A percentile compares a stretch with the other conserved stretches of the same genome.
Evolutionary conservation across 177 flowering plant species (phyloP).

Genomic region (Vitis hybrid): DNA sequence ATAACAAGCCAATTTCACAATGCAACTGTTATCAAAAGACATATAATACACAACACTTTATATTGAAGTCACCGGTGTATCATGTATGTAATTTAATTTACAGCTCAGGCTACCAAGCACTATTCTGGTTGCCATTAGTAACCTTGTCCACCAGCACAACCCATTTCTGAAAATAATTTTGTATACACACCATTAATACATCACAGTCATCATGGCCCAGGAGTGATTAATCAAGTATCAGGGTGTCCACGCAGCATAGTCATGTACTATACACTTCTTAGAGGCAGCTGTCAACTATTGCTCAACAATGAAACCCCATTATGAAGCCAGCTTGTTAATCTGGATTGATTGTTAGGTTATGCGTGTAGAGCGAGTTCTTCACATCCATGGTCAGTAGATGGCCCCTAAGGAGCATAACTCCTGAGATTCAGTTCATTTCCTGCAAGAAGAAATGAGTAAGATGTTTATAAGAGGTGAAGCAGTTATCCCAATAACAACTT

Average conservation of each 20-base stretch:
- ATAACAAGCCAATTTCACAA: too few relatives aligned
- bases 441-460: not conserved
- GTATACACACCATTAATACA: too few relatives aligned
- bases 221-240: not conserved
- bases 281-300: not conserved
- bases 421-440: constrained; percentile 19
- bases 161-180: not conserved
- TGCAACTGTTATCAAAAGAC: too few relatives aligned
- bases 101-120: constrained; percentile 2
- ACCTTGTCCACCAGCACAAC: constrained; percentile 2
- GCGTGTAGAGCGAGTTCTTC: not conserved
- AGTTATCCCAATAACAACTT: too few relatives aligned
- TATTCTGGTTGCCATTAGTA: not conserved
- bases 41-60: too few relatives aligned
- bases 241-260: constrained; percentile 4
- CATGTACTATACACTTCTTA: constrained; percentile 1
- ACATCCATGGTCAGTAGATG: constrained; percentile 7
- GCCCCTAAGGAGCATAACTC: not conserved
- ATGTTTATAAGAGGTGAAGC: too few relatives aligned
- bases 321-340: not conserved
- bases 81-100: not conserved
- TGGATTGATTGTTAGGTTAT: too few relatives aligned
- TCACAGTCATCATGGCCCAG: too few relatives aligned
- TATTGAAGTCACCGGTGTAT: too few relatives aligned
- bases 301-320: not conserved